A percentile compares a stretch with the other conserved stretches of the same genome.
Conservation (phyloP, 1,284 basidiomycete genomes). For the Cryptococcus deneoformans region DNA sequence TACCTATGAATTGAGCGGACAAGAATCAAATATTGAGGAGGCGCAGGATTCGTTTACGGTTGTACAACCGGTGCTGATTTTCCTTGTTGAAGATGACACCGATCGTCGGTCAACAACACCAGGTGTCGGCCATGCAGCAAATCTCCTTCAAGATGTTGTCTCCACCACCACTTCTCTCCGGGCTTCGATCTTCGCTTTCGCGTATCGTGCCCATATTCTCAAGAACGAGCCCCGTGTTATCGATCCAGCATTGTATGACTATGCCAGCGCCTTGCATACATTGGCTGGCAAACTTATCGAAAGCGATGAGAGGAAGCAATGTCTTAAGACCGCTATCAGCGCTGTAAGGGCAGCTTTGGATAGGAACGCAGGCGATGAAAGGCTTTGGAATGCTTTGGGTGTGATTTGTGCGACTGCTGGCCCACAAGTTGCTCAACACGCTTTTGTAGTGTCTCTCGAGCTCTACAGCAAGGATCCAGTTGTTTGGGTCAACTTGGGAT, state of each 20-base stretch:
- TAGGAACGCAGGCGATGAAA: constrained; percentile 67
- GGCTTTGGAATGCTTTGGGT: constrained; percentile 67
- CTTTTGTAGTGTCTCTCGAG: constrained; percentile 86
- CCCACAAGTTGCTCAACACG: constrained; percentile 69
- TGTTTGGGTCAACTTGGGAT: constrained; percentile 86
- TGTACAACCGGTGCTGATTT: constrained; percentile 36
- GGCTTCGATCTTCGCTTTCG: constrained; percentile 66
- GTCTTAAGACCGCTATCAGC: constrained; percentile 59
- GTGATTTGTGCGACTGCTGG: constrained; percentile 40
- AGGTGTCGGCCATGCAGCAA: constrained; percentile 39
- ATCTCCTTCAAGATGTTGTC: constrained; percentile 28
- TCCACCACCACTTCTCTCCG: constrained; percentile 52
- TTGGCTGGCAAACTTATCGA: constrained; percentile 48
- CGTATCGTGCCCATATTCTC: constrained; percentile 68
- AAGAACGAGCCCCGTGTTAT: constrained; percentile 58
- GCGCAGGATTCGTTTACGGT: constrained; percentile 25
- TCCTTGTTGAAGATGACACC: constrained; percentile 41
- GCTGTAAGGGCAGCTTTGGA: constrained; percentile 73
- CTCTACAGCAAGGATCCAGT: constrained; percentile 72
- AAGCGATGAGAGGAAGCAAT: constrained; percentile 38
- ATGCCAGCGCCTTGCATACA: constrained; percentile 64
- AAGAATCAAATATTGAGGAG: constrained; percentile 39
- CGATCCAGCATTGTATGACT: constrained; percentile 70
- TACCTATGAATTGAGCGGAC: constrained; percentile 61
- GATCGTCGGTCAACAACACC: constrained; percentile 37